Percentiles rank a stretch among this genome's conserved stretches.
phyloP scores from a whole-genome alignment of 225 moss, liverwort and hornwort species.

The Straminergon stramineum region DNA sequence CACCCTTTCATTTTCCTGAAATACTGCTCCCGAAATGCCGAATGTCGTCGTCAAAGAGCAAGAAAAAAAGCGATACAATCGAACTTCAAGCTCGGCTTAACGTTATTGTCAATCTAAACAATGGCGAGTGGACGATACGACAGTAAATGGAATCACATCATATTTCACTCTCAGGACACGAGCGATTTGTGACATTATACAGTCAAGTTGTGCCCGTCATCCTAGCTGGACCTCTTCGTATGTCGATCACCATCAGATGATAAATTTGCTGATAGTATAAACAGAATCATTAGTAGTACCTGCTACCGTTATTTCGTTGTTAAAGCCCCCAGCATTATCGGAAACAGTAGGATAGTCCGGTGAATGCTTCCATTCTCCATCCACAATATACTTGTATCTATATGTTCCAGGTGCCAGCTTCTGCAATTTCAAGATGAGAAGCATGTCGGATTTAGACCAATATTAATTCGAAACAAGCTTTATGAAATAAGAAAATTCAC shows the following conservation, averaged over 20 bases:
- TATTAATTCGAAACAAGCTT: background rate
- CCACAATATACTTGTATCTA: constrained; percentile 66
- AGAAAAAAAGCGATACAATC: background rate
- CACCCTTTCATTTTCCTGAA: background rate
- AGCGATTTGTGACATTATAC: background rate
- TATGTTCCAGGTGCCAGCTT: constrained; percentile 71
- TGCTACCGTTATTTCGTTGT: constrained; percentile 37
- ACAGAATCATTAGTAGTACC: background rate
- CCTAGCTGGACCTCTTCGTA: background rate
- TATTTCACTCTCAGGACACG: background rate
- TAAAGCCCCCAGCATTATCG: constrained; percentile 31
- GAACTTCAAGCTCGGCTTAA: background rate
- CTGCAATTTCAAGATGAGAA: constrained; percentile 29
- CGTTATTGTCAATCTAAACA: background rate
- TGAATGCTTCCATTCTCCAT: constrained; percentile 43
- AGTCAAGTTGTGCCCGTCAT: background rate
- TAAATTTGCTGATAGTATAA: background rate
- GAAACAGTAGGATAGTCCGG: constrained; percentile 22
- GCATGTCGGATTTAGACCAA: background rate
- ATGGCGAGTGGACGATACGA: background rate
- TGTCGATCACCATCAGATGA: background rate
- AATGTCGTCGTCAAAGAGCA: background rate
- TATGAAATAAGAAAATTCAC: background rate
- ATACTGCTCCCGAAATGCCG: background rate
- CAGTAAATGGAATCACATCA: background rate